Evolutionary conservation across 345 rosid species (phyloP).

Genomic region (Hypericum androsaemum): DNA sequence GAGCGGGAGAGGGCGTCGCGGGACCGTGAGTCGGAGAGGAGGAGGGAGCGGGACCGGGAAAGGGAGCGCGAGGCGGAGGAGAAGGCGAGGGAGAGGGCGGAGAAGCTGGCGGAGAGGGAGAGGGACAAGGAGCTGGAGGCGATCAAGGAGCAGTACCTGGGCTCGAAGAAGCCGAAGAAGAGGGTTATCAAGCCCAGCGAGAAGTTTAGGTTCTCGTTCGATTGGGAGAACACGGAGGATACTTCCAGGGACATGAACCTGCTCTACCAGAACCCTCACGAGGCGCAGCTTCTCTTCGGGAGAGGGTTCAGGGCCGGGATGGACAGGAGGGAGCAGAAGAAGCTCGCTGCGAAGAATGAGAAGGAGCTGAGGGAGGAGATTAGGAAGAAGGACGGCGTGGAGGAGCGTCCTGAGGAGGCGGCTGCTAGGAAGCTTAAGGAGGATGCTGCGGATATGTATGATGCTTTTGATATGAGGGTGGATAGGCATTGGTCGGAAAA

Average conservation of each 20-base stretch:
- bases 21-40: no score
- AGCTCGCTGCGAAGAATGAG: constrained; percentile 84
- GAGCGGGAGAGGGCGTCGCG: constrained; percentile 37
- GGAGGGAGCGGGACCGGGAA: constrained; percentile 46
- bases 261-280: constrained; percentile 87
- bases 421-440: constrained; percentile 64
- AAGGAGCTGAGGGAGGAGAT: constrained; percentile 83
- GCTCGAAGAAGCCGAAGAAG: constrained; percentile 91
- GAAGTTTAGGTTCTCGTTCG: constrained; percentile 89
- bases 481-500: constrained; percentile 91
- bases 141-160: constrained; percentile 81
- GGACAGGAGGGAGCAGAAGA: constrained; percentile 96
- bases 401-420: constrained; percentile 85
- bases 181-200: constrained; percentile 79
- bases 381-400: constrained; percentile 64
- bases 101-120: constrained; percentile 68
- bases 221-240: constrained; percentile 92
- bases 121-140: constrained; percentile 72
- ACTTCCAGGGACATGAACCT: constrained; percentile 81
- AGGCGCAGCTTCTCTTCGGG: constrained; percentile 84
- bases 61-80: constrained; percentile 54
- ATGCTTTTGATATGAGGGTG: constrained; percentile 85
- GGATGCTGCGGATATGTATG: constrained; percentile 78
- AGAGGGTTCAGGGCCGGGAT: constrained; percentile 92
- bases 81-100: constrained; percentile 55